Base-by-base conservation (phyloP, 2,329 filamentous ascomycete genomes). In the Pseudogymnoascus sp. region DNA sequence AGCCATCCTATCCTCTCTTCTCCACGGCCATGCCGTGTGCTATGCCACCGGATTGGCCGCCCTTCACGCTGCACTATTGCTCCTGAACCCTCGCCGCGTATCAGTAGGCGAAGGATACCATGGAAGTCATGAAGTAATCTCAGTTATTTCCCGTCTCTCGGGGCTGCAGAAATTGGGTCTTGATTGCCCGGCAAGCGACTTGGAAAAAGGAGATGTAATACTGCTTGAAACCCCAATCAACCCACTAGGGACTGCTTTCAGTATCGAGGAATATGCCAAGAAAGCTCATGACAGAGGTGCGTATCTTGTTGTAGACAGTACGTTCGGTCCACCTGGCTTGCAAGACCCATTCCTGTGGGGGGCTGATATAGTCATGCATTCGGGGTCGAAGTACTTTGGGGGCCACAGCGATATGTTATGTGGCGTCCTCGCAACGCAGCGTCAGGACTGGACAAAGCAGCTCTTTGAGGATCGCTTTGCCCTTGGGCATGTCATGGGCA, bases 161-260 rank as follows among this genome's bases (percentile, higher is more conserved):
- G 88, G 89, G 0, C 83, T 96, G 28, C 75, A 87, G 72, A 82
- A 88, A 67, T 80, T 97, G 2, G 82, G 86, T 22, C 82, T 97
- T 12, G 83, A 88, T 69, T 90, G 85, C 70, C 79, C 85, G 7
- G 79, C 82, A 14, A 82, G 84, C 39, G 82, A 86, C 33, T 80
- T 97, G 2, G 80, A 85, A 23, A 77, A 83, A 3, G 93, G 93
- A 2, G 94, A 97, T 73, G 78, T 97, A 3, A 82, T 99, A 60
- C 91, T 96, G 73, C 80, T 97, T 60, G 94, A 99, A 78, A 97
- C 93, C 5, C 94, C 94, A 0, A 80, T 97, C 41, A 99, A 99
- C 75, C 94, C 94, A 0, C 88, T 88, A 1, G 94, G 94, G 60
- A 87, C 88, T 69, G 92, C 92, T 1, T 87, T 84, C 68, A 80